Conservation (phyloP, 1,284 basidiomycete species). For the Cyathus olla region DNA sequence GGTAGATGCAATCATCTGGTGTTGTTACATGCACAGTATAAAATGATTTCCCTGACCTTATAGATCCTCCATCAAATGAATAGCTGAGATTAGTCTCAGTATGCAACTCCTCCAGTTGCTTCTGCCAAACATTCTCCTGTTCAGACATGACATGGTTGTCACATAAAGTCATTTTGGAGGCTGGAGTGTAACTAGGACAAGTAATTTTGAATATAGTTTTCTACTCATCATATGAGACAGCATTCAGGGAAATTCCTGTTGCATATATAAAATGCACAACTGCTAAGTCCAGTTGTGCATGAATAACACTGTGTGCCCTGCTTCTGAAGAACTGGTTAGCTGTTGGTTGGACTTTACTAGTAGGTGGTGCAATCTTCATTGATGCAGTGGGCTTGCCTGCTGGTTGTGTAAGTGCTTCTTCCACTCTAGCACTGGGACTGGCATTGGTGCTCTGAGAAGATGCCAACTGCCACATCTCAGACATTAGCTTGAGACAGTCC, state of each 20-base stretch:
- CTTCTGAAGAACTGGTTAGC: conserved; percentile 15
- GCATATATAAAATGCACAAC: conserved; percentile 23
- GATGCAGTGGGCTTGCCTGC: too few species aligned
- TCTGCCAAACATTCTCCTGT: conserved; percentile 13
- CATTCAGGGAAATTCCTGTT: conserved; percentile 7
- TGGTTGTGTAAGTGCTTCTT: too few species aligned
- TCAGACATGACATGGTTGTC: conserved; percentile 30
- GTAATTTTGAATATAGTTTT: conserved; percentile 18
- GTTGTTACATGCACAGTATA: conserved; percentile 36
- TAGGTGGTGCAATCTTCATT: too few species aligned
- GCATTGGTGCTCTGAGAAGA: too few species aligned
- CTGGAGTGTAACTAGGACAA: conserved; percentile 19
- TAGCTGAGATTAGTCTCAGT: conserved; percentile 12
- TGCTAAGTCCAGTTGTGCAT: conserved; percentile 13
- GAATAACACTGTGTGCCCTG: conserved; percentile 6
- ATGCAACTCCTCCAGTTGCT: conserved; percentile 13
- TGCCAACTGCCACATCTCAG: too few species aligned
- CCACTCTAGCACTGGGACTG: too few species aligned
- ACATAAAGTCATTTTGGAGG: conserved; percentile 17
- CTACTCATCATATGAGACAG: conserved; percentile 22
- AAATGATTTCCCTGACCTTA: conserved; percentile 15
- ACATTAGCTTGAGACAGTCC: too few species aligned
- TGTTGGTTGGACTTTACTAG: neutral
- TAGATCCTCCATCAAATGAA: conserved; percentile 26
- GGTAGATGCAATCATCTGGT: conserved; percentile 9